Base-by-base conservation (phyloP, 805 yeast genomes). In the Yarrowia sp. region DNA sequence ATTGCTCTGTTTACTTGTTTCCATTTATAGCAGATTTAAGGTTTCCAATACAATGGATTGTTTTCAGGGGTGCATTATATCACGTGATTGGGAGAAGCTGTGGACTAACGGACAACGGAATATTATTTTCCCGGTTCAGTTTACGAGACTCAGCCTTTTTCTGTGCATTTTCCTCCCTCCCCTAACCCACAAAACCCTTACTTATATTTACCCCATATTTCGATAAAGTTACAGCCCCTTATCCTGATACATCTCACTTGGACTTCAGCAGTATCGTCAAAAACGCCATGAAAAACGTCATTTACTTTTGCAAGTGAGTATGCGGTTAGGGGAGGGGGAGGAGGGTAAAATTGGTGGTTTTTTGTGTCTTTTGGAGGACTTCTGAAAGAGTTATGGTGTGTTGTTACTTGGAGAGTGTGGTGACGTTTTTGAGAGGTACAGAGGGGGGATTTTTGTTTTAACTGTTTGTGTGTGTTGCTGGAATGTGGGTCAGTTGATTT, bases 281-380 rank as follows among this genome's bases (percentile, higher is more conserved):
- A 5, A 26, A 2, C 63, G 19, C 26, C 32, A 45, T 59, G 52
- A 59, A 59, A 26, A 59, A 59, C 65, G 65, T 63, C 38, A 36
- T 63, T 32, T 63, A 63, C 41, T 63, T 63, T 48, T 63, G 67
- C 67, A 68, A 68, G 69, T 67, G 55, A 43, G 69, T 59, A 35
- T 9, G 32, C 7, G 32, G 32, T 26, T 26, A 26, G 32, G 32
- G 32, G 32, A 26, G 32, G 7, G 4, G 32, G 32, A 26, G 4
- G 32, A 26, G 32, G 7, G 32, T 38, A 36, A 36, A 36, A 10
- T 7, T 10, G 40, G 40, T 38, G 32, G 32, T 38, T 38, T 9
- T 5, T 38, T 38, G 40, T 38, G 40, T 5, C 12, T 9, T 9
- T 38, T 38, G 40, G 35, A 3, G 3, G 50, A 46, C 5, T 46